Base-by-base conservation (phyloP, 352 stramenopile species). In the Phytophthora chlamydospora region DNA sequence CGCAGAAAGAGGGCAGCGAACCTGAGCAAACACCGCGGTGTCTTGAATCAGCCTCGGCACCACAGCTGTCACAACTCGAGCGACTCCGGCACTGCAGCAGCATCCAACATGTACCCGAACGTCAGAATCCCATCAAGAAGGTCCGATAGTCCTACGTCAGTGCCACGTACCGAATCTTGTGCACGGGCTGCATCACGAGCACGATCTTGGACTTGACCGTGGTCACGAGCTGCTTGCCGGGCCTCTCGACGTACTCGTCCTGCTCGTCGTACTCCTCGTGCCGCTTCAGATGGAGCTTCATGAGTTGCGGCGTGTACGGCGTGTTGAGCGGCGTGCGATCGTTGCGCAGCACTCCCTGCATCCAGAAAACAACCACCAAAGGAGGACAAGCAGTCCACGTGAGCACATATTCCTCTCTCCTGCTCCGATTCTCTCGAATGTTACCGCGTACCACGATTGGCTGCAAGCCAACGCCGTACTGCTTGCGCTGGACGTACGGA, bases 241-340 rank as follows among this genome's bases (percentile, higher is more conserved):
- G 63, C 4, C 52, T 46, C 21, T 71, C 71, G 4, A 42, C 53
- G 43, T 66, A 70, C 34, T 76, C 68, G 29, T 70, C 63, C 4
- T 63, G 53, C 50, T 82, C 55, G 10, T 80, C 62, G 52, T 85
- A 78, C 42, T 85, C 81, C 38, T 88, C 80, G 43, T 91, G 82
- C 14, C 70, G 69, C 43, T 75, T 76, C 40, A 93, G 55, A 31
- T 93, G 85, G 40, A 93, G 60, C 65, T 91, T 92, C 63, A 92
- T 84, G n/a, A 93, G 75, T 41, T 91, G 81, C 33, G 85, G 85
- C n/a, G 85, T 93, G 59, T 89, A 93, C 48, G 85, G 85, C 45
- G 85, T 93, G 55, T 93, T 93, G 6, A 93, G 66, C 44, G 85
- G 85, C 64, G 85, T 93, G 17, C 81, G 70, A 60, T 91, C 81